Conservation (phyloP, 2,329 filamentous ascomycete species). For the Sclerotinia sclerotiorum region DNA sequence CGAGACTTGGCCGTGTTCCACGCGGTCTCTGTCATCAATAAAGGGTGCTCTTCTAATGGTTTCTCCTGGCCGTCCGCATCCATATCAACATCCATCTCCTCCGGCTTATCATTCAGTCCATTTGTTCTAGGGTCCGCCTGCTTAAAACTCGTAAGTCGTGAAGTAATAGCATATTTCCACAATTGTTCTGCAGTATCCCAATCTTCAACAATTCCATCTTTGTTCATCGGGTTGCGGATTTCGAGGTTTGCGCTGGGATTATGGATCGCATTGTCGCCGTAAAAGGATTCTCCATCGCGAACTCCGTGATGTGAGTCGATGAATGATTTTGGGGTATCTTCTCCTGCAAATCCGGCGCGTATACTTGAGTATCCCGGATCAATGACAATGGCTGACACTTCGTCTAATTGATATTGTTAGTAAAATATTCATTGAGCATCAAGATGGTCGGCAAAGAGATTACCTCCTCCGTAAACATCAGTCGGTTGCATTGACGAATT, state of each 20-base stretch:
- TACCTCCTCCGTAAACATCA: conserved; percentile 64
- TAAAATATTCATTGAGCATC: neutral
- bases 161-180: conserved; percentile 92
- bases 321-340: conserved; percentile 94
- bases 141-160: conserved; percentile 76
- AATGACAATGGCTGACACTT: conserved; percentile 94
- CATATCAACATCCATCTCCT: conserved; percentile 49
- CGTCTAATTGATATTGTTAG: conserved; percentile 60
- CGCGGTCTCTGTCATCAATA: conserved; percentile 90
- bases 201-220: conserved; percentile 88
- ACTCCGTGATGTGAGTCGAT: conserved; percentile 85
- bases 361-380: conserved; percentile 90
- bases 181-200: conserved; percentile 89
- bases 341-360: conserved; percentile 93
- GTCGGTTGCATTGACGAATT: conserved; percentile 58
- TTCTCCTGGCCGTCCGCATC: conserved; percentile 64
- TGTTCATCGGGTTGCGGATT: conserved; percentile 87
- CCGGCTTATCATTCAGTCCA: conserved; percentile 67
- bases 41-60: conserved; percentile 81
- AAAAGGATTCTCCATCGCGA: conserved; percentile 59
- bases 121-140: conserved; percentile 71
- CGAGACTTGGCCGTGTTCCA: conserved; percentile 88
- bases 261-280: conserved; percentile 87
- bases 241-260: conserved; percentile 74
- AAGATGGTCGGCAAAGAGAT: conserved; percentile 25